phyloP scores from a whole-genome alignment of 2,329 filamentous ascomycete species.

The Westerdykella aurantiaca region DNA sequence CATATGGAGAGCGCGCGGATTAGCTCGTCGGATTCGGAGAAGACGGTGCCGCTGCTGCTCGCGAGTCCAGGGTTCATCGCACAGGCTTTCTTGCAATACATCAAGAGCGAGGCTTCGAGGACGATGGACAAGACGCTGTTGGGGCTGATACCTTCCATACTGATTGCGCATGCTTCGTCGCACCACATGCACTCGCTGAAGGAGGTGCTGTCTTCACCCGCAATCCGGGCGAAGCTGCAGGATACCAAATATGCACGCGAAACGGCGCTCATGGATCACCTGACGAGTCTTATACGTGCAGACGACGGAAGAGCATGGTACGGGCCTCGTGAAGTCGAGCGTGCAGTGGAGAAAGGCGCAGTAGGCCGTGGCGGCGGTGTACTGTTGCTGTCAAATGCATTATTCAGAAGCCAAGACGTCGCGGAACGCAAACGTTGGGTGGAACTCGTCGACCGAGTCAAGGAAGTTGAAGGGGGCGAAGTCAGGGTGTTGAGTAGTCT shows the following conservation, averaged over 20 bases:
- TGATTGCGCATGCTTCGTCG: conserved; percentile 76
- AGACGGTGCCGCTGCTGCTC: conserved; percentile 61
- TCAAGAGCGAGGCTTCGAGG: conserved; percentile 55
- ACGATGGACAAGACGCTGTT: conserved; percentile 69
- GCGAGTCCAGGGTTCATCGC: conserved; percentile 89
- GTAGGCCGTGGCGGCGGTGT: conserved; percentile 82
- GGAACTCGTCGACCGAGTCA: conserved; percentile 78
- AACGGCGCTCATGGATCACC: conserved; percentile 76
- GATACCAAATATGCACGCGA: conserved; percentile 86
- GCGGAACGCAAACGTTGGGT: conserved; percentile 75
- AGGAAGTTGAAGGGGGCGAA: conserved; percentile 73
- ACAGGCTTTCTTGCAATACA: conserved; percentile 70
- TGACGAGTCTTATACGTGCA: conserved; percentile 68
- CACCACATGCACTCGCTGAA: conserved; percentile 83
- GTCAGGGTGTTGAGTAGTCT: conserved; percentile 84
- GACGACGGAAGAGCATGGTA: conserved; percentile 92
- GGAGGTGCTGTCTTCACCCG: conserved; percentile 76
- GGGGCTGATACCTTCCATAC: conserved; percentile 55
- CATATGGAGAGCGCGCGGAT: conserved; percentile 61
- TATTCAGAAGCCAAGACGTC: conserved; percentile 81
- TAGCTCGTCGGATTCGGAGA: conserved; percentile 21
- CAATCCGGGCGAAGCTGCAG: conserved; percentile 69
- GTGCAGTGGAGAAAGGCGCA: conserved; percentile 78
- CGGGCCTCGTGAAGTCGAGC: conserved; percentile 73
- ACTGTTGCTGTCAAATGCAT: conserved; percentile 75